Conservation (phyloP, 257 asterid species). For the Penstemon eatonii region DNA sequence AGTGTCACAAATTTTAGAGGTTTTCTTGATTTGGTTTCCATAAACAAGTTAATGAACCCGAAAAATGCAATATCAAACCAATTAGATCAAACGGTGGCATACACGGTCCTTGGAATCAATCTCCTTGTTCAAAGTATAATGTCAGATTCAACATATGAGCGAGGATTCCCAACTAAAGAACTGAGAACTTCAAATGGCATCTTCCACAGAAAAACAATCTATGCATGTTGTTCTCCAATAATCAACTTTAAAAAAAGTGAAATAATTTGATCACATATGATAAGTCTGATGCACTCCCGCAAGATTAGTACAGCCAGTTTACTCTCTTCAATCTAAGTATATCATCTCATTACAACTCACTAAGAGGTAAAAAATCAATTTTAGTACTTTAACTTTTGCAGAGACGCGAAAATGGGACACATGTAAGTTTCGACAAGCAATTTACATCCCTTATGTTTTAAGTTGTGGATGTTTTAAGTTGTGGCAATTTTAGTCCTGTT, state of each 20-base stretch:
- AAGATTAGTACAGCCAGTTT: neutral
- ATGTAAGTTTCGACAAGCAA: no score
- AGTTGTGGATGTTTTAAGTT: no score
- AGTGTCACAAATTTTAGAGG: neutral
- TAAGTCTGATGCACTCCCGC: no score
- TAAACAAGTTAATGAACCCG: neutral
- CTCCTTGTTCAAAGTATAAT: neutral
- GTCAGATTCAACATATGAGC: neutral
- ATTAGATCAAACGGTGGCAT: no score
- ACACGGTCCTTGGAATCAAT: no score
- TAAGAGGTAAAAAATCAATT: no score
- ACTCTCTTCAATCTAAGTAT: neutral
- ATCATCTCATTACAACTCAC: neutral
- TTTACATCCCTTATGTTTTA: no score
- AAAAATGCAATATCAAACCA: no score
- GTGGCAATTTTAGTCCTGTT: no score
- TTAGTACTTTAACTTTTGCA: no score
- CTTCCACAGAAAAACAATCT: neutral
- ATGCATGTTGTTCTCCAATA: neutral
- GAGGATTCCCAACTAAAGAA: neutral
- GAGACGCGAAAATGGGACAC: no score
- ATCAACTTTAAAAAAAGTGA: neutral
- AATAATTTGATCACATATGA: slow-evolving; percentile 11
- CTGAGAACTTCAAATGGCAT: neutral
- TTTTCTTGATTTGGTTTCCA: neutral